Base-by-base conservation (phyloP, 345 rosid species). In the Cochlearia excelsa region DNA sequence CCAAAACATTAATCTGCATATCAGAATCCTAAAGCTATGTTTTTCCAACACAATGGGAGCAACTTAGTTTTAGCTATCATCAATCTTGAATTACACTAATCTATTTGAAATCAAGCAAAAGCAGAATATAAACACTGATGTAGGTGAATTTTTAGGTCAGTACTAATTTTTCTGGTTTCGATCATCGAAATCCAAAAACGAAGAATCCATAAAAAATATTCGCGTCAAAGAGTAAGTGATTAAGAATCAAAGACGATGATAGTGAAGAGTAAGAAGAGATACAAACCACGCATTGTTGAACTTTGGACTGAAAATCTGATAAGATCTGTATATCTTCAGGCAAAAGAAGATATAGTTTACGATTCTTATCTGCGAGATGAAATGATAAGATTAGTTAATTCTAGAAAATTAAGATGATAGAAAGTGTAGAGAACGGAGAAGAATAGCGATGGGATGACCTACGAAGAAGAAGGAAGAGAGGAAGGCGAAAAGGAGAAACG, bases 281-380 rank as follows among this genome's bases (percentile, higher is more conserved):
- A 75, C 95, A 64, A 65, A 92, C 97, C 90, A 88, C 95, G 78
- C 95, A 89, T 78, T 82, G 97, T 53, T 82, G 82, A 69, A 93
- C 77, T 57, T 48, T 65, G 71, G 84, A 81, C 70, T 86, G 97
- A 59, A 89, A 86, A 54, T 77, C 68, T 10, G 85, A 80, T 23
- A 93, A 77, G 58, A 77, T 75, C 65, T 52, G 62, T 11, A 79
- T 63, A 60, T 85, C 80, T 67, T 67, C 78, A 3, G 69, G 64
- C 44, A 65, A 63, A 55, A 78, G 61, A 53, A 79, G 72, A 78
- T 71, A 59, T 48, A 75, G n/a, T 43, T 48, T 79, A 52, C 43
- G 70, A 61, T 42, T 39, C 42, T 11, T 46, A 39, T 78, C 94
- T 89, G 85, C 54, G 35, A 33, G 35, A 33, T 42, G 38, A 30